Conservation (phyloP, 2,329 filamentous ascomycete genomes). For the Pyrenophora teres region DNA sequence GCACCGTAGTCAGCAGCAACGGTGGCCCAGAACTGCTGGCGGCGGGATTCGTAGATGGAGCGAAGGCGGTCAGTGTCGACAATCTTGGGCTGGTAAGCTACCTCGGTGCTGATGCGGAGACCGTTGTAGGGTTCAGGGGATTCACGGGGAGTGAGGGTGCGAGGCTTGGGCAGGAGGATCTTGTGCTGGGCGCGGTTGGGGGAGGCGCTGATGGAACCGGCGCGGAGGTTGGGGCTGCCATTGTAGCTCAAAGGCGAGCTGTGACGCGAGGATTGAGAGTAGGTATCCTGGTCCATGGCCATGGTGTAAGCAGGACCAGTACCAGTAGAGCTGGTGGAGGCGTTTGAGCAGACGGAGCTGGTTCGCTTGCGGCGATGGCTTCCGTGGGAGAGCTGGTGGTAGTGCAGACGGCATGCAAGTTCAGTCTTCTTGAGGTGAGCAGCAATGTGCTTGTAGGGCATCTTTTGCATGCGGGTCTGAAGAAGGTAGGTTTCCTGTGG, state of each 20-base stretch:
- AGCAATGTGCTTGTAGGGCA: constrained; percentile 90
- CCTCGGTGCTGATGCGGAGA: constrained; percentile 54
- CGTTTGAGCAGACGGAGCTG: constrained; percentile 67
- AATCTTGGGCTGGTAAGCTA: constrained; percentile 50
- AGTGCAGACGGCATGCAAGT: constrained; percentile 83
- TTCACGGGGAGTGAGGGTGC: constrained; percentile 48
- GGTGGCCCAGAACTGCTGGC: constrained; percentile 72
- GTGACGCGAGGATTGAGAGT: constrained; percentile 46
- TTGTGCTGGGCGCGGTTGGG: constrained; percentile 59
- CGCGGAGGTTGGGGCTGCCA: constrained; percentile 46
- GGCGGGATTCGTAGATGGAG: constrained; percentile 71
- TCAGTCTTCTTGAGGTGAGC: constrained; percentile 86
- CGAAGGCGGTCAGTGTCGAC: constrained; percentile 71
- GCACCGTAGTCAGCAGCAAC: constrained; percentile 74
- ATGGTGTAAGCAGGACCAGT: constrained; percentile 47
- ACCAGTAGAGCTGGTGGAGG: constrained; percentile 48
- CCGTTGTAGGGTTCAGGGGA: constrained; percentile 46
- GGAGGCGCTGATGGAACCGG: constrained; percentile 52
- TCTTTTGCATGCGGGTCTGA: constrained; percentile 82
- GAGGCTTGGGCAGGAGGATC: constrained; percentile 67
- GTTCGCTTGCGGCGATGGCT: constrained; percentile 79
- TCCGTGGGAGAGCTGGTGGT: constrained; percentile 82
- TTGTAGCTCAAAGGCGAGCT: constrained; percentile 52
- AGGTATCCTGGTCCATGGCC: constrained; percentile 43
- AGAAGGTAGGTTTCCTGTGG: constrained; percentile 80